These are phyloP conservation scores for Plantago rigida DNA, from an alignment of 305 asterid species.

Conservation along the genomic window DNA sequence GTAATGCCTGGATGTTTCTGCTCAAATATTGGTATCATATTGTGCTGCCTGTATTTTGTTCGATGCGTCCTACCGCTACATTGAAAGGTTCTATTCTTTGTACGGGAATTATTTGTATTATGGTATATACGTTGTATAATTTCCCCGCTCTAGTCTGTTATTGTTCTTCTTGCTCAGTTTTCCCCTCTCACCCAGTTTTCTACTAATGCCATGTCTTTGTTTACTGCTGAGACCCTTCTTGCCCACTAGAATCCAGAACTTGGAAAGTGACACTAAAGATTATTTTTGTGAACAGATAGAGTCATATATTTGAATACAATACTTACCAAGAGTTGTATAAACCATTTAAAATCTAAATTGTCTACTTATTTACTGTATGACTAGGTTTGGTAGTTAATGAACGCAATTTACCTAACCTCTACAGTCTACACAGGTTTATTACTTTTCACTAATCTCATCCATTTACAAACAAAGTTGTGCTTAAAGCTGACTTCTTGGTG, in stretches of 20 bases:
- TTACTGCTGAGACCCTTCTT: no score
- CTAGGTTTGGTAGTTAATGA: conserved; percentile 11
- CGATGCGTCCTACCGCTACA: background rate
- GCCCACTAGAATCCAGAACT: no score
- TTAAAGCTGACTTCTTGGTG: no score
- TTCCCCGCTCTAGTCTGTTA: no score
- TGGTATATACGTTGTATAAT: no score
- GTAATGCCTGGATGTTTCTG: background rate
- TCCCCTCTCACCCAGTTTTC: no score
- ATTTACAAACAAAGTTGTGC: background rate
- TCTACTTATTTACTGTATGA: background rate
- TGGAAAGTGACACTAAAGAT: no score
- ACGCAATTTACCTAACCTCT: background rate
- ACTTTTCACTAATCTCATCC: background rate
- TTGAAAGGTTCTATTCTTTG: background rate
- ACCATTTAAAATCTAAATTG: background rate
- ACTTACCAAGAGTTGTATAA: background rate
- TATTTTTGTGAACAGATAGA: no score
- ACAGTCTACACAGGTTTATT: background rate
- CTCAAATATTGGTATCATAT: background rate
- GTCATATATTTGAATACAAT: no score
- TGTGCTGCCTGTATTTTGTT: background rate
- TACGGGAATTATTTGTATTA: no score
- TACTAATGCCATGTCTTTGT: no score
- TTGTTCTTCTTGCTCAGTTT: no score